Base-by-base conservation (phyloP, 2,329 filamentous ascomycete genomes). In the Leptographium radiaticola region DNA sequence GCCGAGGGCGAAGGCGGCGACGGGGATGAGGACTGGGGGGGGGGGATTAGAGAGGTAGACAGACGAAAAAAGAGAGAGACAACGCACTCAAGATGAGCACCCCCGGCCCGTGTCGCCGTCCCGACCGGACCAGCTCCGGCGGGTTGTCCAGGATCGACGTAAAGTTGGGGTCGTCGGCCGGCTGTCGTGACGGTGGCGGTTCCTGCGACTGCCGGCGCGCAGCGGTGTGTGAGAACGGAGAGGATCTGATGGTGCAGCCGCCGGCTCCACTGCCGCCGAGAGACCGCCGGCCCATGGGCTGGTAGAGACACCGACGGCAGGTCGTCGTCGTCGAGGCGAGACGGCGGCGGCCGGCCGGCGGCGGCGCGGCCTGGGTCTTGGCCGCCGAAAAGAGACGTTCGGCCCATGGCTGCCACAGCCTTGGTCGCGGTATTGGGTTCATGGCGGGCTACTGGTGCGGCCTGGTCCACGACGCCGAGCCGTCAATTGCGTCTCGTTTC, bases 1-100 rank as follows among this genome's bases (percentile, higher is more conserved):
- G 34, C 93, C 93, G 16, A 98, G 82, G 53, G 76, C 74, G 68
- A 98, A 95, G 12, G 93, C 89, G 1, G 90, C 96, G 56, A 95
- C 70, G 49, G 93, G 93, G 63, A 98, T 97, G 52, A 95, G 71
- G 43, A 88, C 87, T 75, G 61, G 46, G 44, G 42, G 6, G 16
- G 13, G 6, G n/a, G 16, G 44, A 25, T 18, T 34, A 33, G 8
- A 2, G 10, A 30, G 33, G 20, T 12, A 42, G 20, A 15, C 38
- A 56, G 39, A 52, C 58, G 40, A 30, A 52, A 54, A 39, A 45
- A 34, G 20, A 34, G 39, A 38, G 36, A 9, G 25, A 25, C 25
- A 2, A 36, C 31, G 40, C 68, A 86, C 83, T 81, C 12, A 95
- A 79, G 57, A 95, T 75, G 39, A 93, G 81, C 11, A 95, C 75